A percentile compares a stretch with the other conserved stretches of the same genome.
phyloP scores from a whole-genome alignment of 75 land plant species.

The Sequoia sempervirens region DNA sequence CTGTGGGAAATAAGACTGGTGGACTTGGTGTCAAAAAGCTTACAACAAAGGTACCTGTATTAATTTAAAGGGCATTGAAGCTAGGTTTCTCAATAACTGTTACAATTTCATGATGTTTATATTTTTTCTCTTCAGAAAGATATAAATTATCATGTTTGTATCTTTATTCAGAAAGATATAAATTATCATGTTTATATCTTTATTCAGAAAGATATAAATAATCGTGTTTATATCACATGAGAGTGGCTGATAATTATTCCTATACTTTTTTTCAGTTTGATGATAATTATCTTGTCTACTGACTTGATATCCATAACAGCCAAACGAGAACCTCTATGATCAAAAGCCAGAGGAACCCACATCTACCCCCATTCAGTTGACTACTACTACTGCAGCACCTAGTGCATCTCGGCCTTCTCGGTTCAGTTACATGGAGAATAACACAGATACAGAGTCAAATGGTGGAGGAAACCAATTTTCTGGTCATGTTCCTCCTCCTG shows the following conservation, averaged over 20 bases:
- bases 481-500: conserved; percentile 72
- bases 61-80: not conserved
- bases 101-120: conserved; percentile 8
- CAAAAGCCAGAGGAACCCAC: conserved; percentile 91
- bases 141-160: not conserved
- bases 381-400: conserved; percentile 30
- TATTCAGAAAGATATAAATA: not conserved
- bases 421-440: conserved; percentile 72
- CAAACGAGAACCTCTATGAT: conserved; percentile 85
- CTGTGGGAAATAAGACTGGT: conserved; percentile 57
- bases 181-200: conserved; percentile 3
- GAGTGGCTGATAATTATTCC: not conserved
- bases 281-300: not conserved
- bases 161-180: not conserved
- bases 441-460: conserved; percentile 17
- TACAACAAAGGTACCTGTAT: conserved; percentile 63
- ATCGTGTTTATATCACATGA: conserved; percentile 1
- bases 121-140: not conserved
- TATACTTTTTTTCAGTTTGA: not conserved
- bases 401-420: conserved; percentile 66
- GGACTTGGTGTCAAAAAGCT: conserved; percentile 92
- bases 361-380: conserved; percentile 17
- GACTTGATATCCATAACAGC: conserved; percentile 37
- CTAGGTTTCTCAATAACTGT: not conserved
- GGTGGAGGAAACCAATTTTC: conserved; percentile 25